phyloP scores from a whole-genome alignment of 345 rosid species.

The Gossypium longicalyx region DNA sequence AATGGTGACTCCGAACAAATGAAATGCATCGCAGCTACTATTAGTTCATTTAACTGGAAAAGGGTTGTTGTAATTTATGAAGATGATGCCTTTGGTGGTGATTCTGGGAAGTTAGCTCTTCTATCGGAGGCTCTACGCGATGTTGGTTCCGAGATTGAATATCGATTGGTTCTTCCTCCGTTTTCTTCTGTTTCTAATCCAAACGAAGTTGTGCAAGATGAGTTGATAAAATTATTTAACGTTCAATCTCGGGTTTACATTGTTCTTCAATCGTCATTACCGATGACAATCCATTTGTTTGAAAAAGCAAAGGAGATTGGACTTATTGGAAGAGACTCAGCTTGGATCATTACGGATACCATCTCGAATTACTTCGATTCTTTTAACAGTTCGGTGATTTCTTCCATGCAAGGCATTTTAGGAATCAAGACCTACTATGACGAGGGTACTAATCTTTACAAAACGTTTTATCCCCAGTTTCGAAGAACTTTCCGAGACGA shows the following conservation, averaged over 20 bases:
- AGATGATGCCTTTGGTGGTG: constrained; percentile 30
- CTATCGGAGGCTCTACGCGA: constrained; percentile 29
- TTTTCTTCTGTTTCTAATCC: constrained; percentile 26
- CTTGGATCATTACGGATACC: constrained; percentile 39
- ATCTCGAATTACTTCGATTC: constrained; percentile 33
- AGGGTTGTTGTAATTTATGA: constrained; percentile 37
- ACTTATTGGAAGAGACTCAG: constrained; percentile 34
- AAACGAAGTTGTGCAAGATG: constrained; percentile 19
- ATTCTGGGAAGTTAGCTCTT: constrained; percentile 26
- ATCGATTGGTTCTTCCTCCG: constrained; percentile 37
- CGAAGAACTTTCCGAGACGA: constrained; percentile 10
- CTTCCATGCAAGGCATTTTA: constrained; percentile 43
- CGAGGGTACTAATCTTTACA: constrained; percentile 12
- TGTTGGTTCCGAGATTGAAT: constrained; percentile 34
- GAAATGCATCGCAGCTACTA: constrained; percentile 37
- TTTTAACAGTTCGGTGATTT: constrained; percentile 30
- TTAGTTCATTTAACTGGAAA: constrained; percentile 31
- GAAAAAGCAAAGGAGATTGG: constrained; percentile 36
- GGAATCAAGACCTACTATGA: constrained; percentile 36
- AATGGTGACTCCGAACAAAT: constrained; percentile 24
- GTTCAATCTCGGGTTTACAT: constrained; percentile 39
- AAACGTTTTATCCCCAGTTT: constrained; percentile 22
- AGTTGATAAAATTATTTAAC: constrained; percentile 16
- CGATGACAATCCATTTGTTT: constrained; percentile 32
- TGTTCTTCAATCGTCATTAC: constrained; percentile 38